These are phyloP conservation scores for Saturnispora besseyi DNA, from an alignment of 805 yeast species.

Conservation along the genomic window DNA sequence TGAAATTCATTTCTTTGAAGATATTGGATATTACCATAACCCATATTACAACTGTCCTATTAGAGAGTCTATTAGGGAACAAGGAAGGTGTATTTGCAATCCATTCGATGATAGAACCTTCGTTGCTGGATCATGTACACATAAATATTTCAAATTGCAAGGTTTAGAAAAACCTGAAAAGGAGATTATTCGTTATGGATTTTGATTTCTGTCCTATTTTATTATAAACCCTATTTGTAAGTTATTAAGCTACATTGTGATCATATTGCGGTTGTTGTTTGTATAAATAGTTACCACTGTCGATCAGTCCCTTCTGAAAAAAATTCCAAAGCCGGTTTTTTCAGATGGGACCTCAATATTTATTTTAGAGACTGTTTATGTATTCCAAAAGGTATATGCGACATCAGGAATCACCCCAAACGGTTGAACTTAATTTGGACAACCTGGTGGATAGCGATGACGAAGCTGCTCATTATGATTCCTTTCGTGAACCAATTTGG, in stretches of 20 bases:
- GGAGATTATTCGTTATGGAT: conserved; percentile 4
- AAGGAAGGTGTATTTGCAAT: conserved; percentile 62
- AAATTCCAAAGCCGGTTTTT: neutral
- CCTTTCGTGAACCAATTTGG: neutral
- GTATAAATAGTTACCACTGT: neutral
- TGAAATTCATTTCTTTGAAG: conserved; percentile 69
- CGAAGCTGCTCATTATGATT: neutral
- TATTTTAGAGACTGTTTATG: neutral
- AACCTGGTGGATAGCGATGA: neutral
- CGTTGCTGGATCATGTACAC: conserved; percentile 60
- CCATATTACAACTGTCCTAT: conserved; percentile 78
- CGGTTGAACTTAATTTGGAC: neutral
- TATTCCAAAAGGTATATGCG: neutral
- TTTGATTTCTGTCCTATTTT: neutral
- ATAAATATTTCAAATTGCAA: conserved; percentile 46
- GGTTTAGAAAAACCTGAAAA: conserved; percentile 35
- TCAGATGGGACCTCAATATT: no score
- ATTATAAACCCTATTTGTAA: neutral
- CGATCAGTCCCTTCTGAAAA: neutral
- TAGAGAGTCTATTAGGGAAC: conserved; percentile 44
- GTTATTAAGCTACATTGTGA: neutral
- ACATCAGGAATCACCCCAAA: neutral
- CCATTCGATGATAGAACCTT: conserved; percentile 69
- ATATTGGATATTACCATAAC: conserved; percentile 73
- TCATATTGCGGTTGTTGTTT: neutral